These are phyloP conservation scores for Picea glauca DNA, from an alignment of 75 land plant species.

Conservation along the genomic window DNA sequence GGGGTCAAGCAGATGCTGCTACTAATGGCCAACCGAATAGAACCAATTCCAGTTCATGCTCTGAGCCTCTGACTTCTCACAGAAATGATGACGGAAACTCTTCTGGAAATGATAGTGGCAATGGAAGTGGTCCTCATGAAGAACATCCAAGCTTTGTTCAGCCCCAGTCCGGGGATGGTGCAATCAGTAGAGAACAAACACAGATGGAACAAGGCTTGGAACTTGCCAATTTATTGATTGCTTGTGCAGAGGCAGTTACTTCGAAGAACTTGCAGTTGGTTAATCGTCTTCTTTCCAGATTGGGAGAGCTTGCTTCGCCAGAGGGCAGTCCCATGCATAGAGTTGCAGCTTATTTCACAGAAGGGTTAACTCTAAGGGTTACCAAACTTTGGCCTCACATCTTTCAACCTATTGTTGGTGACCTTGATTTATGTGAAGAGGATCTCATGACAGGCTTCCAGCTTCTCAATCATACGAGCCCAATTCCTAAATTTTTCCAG, in stretches of 20 bases:
- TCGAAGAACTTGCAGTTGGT: constrained; percentile 40
- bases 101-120: constrained; percentile 28
- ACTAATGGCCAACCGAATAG: constrained; percentile 10
- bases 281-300: constrained; percentile 37
- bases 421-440: constrained; percentile 41
- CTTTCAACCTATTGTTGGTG: constrained; percentile 44
- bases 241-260: constrained; percentile 70
- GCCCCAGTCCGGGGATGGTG: neutral
- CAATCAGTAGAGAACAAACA: constrained; percentile 11
- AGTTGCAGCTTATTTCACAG: constrained; percentile 46
- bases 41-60: constrained; percentile 32
- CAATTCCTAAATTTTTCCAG: constrained; percentile 80
- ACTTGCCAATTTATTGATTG: constrained; percentile 58
- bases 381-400: constrained; percentile 73
- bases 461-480: constrained; percentile 70
- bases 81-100: constrained; percentile 17
- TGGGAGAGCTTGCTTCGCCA: constrained; percentile 17
- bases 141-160: constrained; percentile 15
- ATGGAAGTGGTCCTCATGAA: constrained; percentile 17
- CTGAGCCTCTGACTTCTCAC: constrained; percentile 20
- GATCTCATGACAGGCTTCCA: constrained; percentile 49
- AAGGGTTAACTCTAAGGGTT: constrained; percentile 72
- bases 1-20: constrained; percentile 33
- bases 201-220: constrained; percentile 43
- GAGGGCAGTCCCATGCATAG: constrained; percentile 35